Evolutionary conservation across 306 rosid genomes (phyloP), one percentile per base, ranked within the genome.

Genomic region (Fagus sylvatica): DNA sequence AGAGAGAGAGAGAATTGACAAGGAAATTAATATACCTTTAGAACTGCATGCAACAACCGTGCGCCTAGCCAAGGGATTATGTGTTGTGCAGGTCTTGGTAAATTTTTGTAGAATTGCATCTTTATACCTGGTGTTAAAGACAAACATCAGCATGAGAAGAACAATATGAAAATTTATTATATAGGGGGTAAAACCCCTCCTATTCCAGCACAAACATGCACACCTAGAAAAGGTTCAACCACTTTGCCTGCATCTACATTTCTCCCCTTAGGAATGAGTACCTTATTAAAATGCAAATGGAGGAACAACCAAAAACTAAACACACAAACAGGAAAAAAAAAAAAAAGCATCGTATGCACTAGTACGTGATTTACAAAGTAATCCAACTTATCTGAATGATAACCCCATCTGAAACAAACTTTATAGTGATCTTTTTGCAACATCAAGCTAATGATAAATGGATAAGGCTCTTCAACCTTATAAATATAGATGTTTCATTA

Each of bases 11-110:
- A 66, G 51, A 46, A 0, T 46, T 46, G 51, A 46, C 9, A 46
- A 10, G 40, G 60, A 71, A 64, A 51, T 49, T 42, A 22, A 42
- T 8, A 62, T 73, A 87, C 90, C 90, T 76, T 43, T 76, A 0
- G 76, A 55, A 1, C 40, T 69, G 76, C 51, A 84, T 41, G 76
- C 82, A 37, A 49, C 53, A 55, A 73, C 48, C 17, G 55, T 6
- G 12, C 56, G 53, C 13, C 22, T 11, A 46, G 56, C 33, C 42
- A 49, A 70, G 55, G 73, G 54, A 19, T 60, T 62, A 48, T 19
- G 54, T 54, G 66, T 49, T 19, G 7, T 37, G 71, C 74, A 69
- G 43, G 49, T 74, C 76, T 49, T 73, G 74, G 36, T 12, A 73
- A 19, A 12, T 67, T 67, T 74, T 62, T 78, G 74, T 12, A 49